Evolutionary conservation across 2,329 filamentous ascomycete genomes (phyloP).

Genomic region (Claviceps maximensis): DNA sequence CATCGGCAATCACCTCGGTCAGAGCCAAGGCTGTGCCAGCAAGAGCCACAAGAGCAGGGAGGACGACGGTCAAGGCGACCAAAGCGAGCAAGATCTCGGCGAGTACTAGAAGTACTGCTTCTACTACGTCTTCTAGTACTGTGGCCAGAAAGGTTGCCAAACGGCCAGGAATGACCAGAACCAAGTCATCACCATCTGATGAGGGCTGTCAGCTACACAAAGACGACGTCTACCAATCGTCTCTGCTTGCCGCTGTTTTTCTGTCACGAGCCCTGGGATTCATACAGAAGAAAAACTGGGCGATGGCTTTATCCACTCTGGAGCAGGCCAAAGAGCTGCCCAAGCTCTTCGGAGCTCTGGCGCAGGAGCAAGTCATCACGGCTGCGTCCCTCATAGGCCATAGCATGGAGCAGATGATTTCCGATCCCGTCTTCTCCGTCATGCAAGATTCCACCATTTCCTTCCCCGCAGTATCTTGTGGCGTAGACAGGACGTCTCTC

Average conservation of each 20-base stretch:
- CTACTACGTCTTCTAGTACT: constrained; percentile 9
- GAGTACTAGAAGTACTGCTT: constrained; percentile 1
- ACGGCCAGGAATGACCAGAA: constrained; percentile 7
- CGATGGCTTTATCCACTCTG: constrained; percentile 42
- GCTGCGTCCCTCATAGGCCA: constrained; percentile 56
- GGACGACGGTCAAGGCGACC: constrained; percentile 7
- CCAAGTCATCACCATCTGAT: constrained; percentile 8
- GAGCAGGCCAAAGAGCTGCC: constrained; percentile 33
- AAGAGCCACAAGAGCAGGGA: constrained; percentile 1
- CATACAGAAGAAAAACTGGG: constrained; percentile 40
- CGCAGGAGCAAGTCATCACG: constrained; percentile 45
- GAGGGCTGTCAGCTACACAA: constrained; percentile 13
- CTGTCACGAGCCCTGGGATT: constrained; percentile 29
- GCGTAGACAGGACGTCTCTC: constrained; percentile 25
- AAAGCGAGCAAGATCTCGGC: constrained; percentile 13
- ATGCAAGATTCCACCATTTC: constrained; percentile 89
- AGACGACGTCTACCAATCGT: constrained; percentile 22
- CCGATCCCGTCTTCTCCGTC: constrained; percentile 75
- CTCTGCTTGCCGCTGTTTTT: constrained; percentile 22
- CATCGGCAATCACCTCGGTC: constrained; percentile 1
- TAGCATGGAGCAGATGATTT: constrained; percentile 58
- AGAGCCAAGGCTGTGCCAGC: constrained; percentile 9
- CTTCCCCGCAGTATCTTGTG: constrained; percentile 52
- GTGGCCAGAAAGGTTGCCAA: constrained; percentile 10
- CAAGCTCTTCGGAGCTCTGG: constrained; percentile 25